Evolutionary conservation across 345 rosid genomes (phyloP).

Genomic region (Euphorbia lathyris): DNA sequence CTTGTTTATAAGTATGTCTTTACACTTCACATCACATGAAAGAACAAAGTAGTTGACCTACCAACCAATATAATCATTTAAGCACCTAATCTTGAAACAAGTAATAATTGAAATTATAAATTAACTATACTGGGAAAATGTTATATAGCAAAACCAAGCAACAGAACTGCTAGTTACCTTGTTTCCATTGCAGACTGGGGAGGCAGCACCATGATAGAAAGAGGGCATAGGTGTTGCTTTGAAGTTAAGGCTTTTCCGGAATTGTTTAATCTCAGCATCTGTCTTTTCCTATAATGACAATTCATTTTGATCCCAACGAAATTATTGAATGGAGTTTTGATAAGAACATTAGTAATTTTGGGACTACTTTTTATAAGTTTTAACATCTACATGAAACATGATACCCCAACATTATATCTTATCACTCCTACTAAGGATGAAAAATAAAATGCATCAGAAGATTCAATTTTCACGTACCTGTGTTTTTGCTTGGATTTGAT

Average conservation of each 20-base stretch:
- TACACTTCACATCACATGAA: background rate
- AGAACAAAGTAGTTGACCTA: background rate
- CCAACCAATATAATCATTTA: background rate
- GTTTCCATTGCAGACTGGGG: constrained; percentile 35
- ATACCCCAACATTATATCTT: background rate
- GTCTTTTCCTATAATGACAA: constrained; percentile 51
- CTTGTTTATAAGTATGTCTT: background rate
- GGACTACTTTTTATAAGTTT: background rate
- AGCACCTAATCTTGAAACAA: background rate
- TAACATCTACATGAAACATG: background rate
- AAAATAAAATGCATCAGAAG: background rate
- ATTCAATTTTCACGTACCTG: constrained; percentile 44
- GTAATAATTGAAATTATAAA: background rate
- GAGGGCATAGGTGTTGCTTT: constrained; percentile 91
- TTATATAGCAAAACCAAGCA: constrained; percentile 6
- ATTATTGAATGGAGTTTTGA: background rate
- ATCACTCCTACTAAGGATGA: background rate
- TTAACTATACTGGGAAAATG: background rate
- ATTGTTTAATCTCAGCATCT: constrained; percentile 59
- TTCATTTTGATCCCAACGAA: background rate
- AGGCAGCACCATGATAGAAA: constrained; percentile 46
- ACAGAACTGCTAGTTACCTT: constrained; percentile 41
- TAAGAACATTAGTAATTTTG: background rate
- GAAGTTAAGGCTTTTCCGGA: constrained; percentile 75
- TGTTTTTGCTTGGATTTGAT: constrained; percentile 57